Conservation (phyloP, 352 stramenopile species). For the Peronospora farinosa region DNA sequence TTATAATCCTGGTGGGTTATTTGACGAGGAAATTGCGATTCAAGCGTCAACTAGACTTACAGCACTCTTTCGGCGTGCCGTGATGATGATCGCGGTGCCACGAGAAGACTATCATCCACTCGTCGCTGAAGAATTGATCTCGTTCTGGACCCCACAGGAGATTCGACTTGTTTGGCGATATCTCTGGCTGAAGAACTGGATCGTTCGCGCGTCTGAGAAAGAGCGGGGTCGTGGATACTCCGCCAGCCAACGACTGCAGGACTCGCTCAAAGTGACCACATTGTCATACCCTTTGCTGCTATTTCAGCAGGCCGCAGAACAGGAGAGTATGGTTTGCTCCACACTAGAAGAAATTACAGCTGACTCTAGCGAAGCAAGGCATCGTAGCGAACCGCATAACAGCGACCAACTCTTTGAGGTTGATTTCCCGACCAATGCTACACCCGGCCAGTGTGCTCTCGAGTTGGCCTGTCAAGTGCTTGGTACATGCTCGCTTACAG, state of each 20-base stretch:
- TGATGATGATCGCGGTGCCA: constrained; percentile 78
- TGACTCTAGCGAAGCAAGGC: constrained; percentile 8
- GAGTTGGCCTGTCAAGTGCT: constrained; percentile 63
- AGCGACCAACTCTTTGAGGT: constrained; percentile 53
- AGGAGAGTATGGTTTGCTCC: constrained; percentile 60
- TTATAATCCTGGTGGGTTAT: constrained; percentile 42
- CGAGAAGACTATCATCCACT: constrained; percentile 70
- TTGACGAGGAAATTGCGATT: constrained; percentile 67
- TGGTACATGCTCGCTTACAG: constrained; percentile 48
- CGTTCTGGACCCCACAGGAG: constrained; percentile 63
- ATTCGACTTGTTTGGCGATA: constrained; percentile 80
- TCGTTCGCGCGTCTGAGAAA: constrained; percentile 67
- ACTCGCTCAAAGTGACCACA: constrained; percentile 64
- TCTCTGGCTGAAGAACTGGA: constrained; percentile 83
- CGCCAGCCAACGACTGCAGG: constrained; percentile 55
- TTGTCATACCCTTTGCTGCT: constrained; percentile 60
- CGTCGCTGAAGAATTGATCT: constrained; percentile 77
- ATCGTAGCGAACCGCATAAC: constrained; percentile 4
- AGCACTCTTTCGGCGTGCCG: constrained; percentile 63
- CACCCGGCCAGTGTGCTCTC: constrained; percentile 58
- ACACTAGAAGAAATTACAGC: constrained; percentile 52
- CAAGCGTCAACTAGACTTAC: constrained; percentile 48
- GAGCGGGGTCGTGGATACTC: constrained; percentile 60
- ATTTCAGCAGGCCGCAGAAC: constrained; percentile 69
- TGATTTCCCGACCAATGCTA: constrained; percentile 65